These are phyloP conservation scores for Nicotiana tomentosiformis DNA, from an alignment of 257 asterid species.

Conservation along the genomic window DNA sequence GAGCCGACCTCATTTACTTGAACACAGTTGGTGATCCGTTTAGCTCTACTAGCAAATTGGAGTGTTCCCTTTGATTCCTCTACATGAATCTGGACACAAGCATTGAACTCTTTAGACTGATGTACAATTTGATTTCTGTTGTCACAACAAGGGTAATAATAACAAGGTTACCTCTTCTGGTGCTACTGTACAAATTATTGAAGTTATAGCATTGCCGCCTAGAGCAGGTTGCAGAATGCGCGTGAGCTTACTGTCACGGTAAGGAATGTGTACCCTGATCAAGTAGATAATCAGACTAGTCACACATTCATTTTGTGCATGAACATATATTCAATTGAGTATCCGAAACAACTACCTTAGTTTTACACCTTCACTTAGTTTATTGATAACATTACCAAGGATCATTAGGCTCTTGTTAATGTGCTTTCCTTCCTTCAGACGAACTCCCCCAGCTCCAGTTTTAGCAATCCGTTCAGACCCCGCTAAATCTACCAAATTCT, in stretches of 20 bases:
- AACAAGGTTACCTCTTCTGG: conserved; percentile 77
- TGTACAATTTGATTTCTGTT: neutral
- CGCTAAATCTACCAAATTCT: conserved; percentile 96
- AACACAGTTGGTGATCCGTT: conserved; percentile 91
- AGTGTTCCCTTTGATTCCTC: conserved; percentile 98
- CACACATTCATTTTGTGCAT: neutral
- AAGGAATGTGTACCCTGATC: conserved; percentile 94
- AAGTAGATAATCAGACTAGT: conserved; percentile 12
- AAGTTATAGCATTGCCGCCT: conserved; percentile 98
- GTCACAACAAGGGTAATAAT: neutral
- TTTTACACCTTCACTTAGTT: conserved; percentile 89
- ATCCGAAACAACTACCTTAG: conserved; percentile 53
- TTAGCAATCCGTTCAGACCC: conserved; percentile 97
- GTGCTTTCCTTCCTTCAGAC: conserved; percentile 96
- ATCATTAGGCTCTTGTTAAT: conserved; percentile 96
- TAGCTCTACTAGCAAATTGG: conserved; percentile 97
- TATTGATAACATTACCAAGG: conserved; percentile 97
- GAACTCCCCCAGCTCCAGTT: conserved; percentile 98
- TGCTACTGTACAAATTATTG: conserved; percentile 92
- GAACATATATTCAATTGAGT: neutral
- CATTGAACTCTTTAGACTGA: neutral
- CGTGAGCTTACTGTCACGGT: conserved; percentile 96
- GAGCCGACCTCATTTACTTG: conserved; percentile 94
- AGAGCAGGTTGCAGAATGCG: conserved; percentile 99
- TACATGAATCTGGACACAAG: conserved; percentile 51